Evolutionary conservation across 495 filamentous ascomycete species (phyloP), one percentile per base, ranked within the genome.

Genomic region (Neurospora sp.): DNA sequence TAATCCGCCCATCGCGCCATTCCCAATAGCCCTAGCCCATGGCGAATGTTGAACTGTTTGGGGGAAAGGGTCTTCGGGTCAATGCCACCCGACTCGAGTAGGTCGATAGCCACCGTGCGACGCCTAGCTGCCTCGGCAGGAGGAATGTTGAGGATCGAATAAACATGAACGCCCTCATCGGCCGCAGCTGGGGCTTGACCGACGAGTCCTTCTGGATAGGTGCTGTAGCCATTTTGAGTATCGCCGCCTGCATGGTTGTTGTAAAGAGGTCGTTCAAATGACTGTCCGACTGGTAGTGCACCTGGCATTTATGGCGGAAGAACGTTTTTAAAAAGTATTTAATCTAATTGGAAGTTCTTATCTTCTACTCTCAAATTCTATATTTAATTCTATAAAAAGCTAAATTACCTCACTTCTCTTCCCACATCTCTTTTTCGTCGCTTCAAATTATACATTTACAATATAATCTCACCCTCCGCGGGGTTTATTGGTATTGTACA

Each of bases 31-130:
- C n/a, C n/a, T n/a, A n/a, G n/a, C n/a, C n/a, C n/a, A n/a, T 87
- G 19, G 83, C 81, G 71, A 87, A 86, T 87, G 62, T 76, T 84
- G 62, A 87, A 85, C 42, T 87, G 85, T n/a, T 87, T 83, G 5
- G 77, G 39, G 1, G 84, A 84, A 3, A 87, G 76, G 0, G 84
- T 83, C 21, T 74, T 69, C 3, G 84, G 84, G 59, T 86, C 83
- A 31, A 86, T 77, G 31, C 73, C 76, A 13, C 70, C 73, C 5
- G 77, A 78, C 3, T 11, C 72, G 11, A 86, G 84, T 0, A 86
- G 78, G 6, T 81, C 77, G 42, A 81, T 80, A 1, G 85, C 85
- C 1, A 81, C 81, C 0, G 83, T 79, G 24, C 74, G 79, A 42
- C 85, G 81, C 69, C 85, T 78, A 40, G 79, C 80, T 0, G 79